Conservation (phyloP, 2,329 filamentous ascomycete genomes). For the Epichloe bromicola region DNA sequence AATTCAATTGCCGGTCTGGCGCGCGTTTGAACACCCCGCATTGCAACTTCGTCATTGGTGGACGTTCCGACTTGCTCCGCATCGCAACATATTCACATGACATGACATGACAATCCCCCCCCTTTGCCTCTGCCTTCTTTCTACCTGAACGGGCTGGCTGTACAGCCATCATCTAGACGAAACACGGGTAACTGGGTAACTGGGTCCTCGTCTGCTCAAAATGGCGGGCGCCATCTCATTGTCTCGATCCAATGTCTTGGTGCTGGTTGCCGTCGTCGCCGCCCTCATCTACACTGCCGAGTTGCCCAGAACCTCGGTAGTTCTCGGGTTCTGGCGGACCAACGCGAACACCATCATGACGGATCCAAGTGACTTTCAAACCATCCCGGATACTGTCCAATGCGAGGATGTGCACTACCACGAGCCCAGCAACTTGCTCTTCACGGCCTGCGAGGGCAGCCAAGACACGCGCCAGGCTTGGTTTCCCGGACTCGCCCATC, state of each 20-base stretch:
- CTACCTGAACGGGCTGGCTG: neutral
- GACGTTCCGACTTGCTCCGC: too few species aligned
- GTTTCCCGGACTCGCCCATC: slow-evolving; percentile 36
- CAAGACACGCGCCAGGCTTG: slow-evolving; percentile 29
- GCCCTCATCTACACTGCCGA: slow-evolving; percentile 4
- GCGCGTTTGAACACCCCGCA: too few species aligned
- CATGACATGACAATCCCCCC: too few species aligned
- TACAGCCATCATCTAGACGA: neutral
- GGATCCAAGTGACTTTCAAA: slow-evolving; percentile 19
- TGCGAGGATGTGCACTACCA: slow-evolving; percentile 51
- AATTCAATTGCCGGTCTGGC: too few species aligned
- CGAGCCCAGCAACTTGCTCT: slow-evolving; percentile 31
- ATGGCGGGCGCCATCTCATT: neutral
- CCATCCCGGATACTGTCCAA: slow-evolving; percentile 37
- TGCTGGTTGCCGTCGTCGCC: neutral
- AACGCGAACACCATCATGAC: slow-evolving; percentile 10
- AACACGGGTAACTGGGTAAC: neutral
- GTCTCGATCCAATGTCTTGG: neutral
- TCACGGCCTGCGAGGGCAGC: slow-evolving; percentile 42
- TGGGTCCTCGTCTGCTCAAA: neutral
- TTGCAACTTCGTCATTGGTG: too few species aligned
- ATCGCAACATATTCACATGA: too few species aligned
- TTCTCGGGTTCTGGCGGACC: slow-evolving; percentile 17
- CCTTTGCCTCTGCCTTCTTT: too few species aligned
- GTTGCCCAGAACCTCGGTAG: slow-evolving; percentile 2